Base-by-base conservation (phyloP, 225 moss, liverwort and hornwort species). In the Antitrichia curtipendula region DNA sequence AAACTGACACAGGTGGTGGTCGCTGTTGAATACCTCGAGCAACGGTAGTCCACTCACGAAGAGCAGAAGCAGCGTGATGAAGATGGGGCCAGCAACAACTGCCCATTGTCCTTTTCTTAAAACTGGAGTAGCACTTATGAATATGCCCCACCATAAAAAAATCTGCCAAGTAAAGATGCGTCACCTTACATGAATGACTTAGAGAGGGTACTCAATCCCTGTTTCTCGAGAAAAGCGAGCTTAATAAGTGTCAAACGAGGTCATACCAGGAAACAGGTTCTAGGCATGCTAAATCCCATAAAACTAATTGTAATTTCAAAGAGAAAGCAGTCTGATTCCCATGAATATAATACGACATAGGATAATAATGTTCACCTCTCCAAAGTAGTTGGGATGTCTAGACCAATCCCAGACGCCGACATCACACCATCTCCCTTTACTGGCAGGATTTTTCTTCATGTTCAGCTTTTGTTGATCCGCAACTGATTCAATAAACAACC, bases 341-440 rank as follows among this genome's bases (percentile, higher is more conserved):
- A 56, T 40, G 38, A 54, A 41, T 40, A 23, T 72, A 60, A 64
- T 41, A 73, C 45, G 76, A 11, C 65, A 36, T 60, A 74, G 80
- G 68, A 57, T 36, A 76, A 75, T 28, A 58, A 81, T 81, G 11
- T 61, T 88, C 78, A 91, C 96, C 94, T 99, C 98, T 84, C 96
- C 96, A 66, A 97, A 99, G 86, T 99, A 99, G 89, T 99, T 99
- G 34, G 98, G 98, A 86, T 99, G 98, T 77, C 97, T 92, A 58
- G 97, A 96, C 95, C 94, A 99, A 71, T 89, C 81, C 97, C 98
- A 99, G 28, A 97, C 84, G 49, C 98, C 95, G 84, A 90, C 90
- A 91, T 99, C 94, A 85, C 96, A 95, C 98, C 98, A 99, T 86
- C 84, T 95, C 84, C 95, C 95, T 88, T 93, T 97, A 83, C 92